Evolutionary conservation across 2,329 filamentous ascomycete species (phyloP).

Genomic region (Calonectria pauciramosa): DNA sequence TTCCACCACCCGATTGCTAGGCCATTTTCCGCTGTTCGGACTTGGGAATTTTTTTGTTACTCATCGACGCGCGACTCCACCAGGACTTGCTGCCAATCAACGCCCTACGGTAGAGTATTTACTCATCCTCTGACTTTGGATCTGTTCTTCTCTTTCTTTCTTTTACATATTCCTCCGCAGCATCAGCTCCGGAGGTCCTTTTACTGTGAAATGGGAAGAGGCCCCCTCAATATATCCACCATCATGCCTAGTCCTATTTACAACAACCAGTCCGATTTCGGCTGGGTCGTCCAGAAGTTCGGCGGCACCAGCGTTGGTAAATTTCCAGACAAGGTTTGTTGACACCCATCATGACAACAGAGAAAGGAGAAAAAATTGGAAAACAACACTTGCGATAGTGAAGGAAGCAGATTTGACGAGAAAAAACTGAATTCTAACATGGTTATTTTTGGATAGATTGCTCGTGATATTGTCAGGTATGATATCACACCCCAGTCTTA

Average conservation of each 20-base stretch:
- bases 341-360: background rate
- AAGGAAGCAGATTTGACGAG: background rate
- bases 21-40: constrained; percentile 1
- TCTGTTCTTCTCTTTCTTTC: background rate
- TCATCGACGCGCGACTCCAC: constrained; percentile 39
- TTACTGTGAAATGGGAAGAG: constrained; percentile 2
- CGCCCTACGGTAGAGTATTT: constrained; percentile 16
- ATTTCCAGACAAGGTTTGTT: constrained; percentile 78
- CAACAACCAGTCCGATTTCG: constrained; percentile 56
- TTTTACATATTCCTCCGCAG: constrained; percentile 6
- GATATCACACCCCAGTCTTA: constrained; percentile 29
- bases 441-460: constrained; percentile 50
- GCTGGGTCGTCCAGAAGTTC: constrained; percentile 95
- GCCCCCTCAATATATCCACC: constrained; percentile 7
- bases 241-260: constrained; percentile 51
- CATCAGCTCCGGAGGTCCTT: constrained; percentile 4
- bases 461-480: constrained; percentile 59
- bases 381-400: background rate
- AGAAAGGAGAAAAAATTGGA: background rate
- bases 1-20: background rate
- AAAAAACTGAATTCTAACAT: constrained; percentile 10
- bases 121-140: constrained; percentile 17
- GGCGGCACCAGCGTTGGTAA: constrained; percentile 97
- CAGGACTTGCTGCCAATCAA: constrained; percentile 16
- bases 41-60: constrained; percentile 37